Base-by-base conservation (phyloP, 2,329 filamentous ascomycete genomes). In the Aureobasidium pullulans region DNA sequence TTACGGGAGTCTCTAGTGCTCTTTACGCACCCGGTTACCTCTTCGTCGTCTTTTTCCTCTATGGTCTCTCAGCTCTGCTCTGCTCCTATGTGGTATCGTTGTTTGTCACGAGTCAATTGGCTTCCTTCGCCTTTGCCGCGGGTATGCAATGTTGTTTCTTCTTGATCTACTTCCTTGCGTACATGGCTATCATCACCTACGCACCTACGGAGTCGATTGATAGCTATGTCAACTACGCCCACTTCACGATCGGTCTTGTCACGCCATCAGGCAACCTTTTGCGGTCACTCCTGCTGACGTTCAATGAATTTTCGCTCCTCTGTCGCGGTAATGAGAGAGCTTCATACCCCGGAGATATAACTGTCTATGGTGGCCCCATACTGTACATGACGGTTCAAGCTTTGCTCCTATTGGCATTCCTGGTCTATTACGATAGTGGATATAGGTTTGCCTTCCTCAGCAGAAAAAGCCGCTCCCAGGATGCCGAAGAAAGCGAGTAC, bases 1-100 rank as follows among this genome's bases (percentile, higher is more conserved):
- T 91, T 71, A 82, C 79, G 1, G 73, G 82, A 28, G 78, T 77
- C 28, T 85, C 85, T 0, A 70, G 78, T 59, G 80, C 86, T 5
- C 96, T 89, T 85, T 96, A 89, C 66, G 81, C 87, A 60, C 78
- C 91, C 4, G 88, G 84, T 43, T 96, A 95, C 69, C 76, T 96
- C 9, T 96, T 95, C 69, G 73, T 93, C 11, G 79, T 95, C 40
- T 84, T 96, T 64, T 81, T 87, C 60, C 80, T 96, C 0, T 96
- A 93, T 69, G 90, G 90, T 0, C 73, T 96, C 6, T 84, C 88
- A 0, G 87, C 90, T 0, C 89, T 83, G 3, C 75, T 96, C 3
- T 77, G 92, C 54, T 83, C 87, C 2, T 96, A 96, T 71, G 77
- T 93, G 39, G 80, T 96, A 43, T 96, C 91, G 0, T 81, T 96